A percentile compares a stretch with the other conserved stretches of the same genome.
These are phyloP conservation scores for Pestalotiopsis fici DNA, from an alignment of 2,329 filamentous ascomycete species.

Conservation along the genomic window DNA sequence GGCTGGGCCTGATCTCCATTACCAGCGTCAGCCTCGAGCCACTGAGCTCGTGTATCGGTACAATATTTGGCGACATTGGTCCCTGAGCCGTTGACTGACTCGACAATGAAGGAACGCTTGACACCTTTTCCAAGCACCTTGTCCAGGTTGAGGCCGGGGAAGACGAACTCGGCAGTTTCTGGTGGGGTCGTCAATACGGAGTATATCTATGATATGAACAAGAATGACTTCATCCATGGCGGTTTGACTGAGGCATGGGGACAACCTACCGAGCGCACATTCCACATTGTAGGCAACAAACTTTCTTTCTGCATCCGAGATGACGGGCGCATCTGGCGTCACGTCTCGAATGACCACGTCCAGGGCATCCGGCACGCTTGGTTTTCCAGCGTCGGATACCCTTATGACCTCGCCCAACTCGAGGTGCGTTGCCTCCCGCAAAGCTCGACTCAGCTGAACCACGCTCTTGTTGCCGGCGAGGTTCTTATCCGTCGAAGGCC, in stretches of 20 bases:
- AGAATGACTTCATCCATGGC: background rate
- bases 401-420: slow-evolving; percentile 67
- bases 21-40: slow-evolving; percentile 32
- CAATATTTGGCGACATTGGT: slow-evolving; percentile 45
- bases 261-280: slow-evolving; percentile 23
- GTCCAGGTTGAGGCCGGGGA: slow-evolving; percentile 71
- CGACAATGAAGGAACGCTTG: slow-evolving; percentile 61
- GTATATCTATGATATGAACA: background rate
- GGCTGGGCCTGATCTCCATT: slow-evolving; percentile 13
- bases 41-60: slow-evolving; percentile 37
- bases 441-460: slow-evolving; percentile 70
- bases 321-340: slow-evolving; percentile 37
- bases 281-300: slow-evolving; percentile 29
- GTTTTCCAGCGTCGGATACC: slow-evolving; percentile 58
- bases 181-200: background rate
- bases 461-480: slow-evolving; percentile 60
- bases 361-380: slow-evolving; percentile 51
- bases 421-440: slow-evolving; percentile 73
- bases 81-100: slow-evolving; percentile 54
- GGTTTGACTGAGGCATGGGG: background rate
- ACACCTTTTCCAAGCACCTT: slow-evolving; percentile 56
- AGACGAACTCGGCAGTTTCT: slow-evolving; percentile 68
- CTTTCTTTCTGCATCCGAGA: slow-evolving; percentile 27
- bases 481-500: slow-evolving; percentile 57
- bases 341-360: slow-evolving; percentile 63